These are phyloP conservation scores for Durusdinium trenchii DNA, from an alignment of 73 alveolate species.

Conservation along the genomic window DNA sequence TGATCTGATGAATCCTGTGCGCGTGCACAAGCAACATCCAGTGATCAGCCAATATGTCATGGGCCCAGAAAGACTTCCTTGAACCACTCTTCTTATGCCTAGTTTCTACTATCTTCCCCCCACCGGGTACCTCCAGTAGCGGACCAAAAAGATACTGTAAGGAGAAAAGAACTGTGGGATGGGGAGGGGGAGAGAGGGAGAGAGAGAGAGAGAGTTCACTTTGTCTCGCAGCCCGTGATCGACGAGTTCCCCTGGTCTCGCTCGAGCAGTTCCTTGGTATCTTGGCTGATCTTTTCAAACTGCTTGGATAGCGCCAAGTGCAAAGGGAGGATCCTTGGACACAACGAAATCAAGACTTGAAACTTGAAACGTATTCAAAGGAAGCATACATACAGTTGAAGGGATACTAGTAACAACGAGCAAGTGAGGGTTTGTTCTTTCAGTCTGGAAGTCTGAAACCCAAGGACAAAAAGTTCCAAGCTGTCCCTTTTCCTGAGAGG, in stretches of 20 bases:
- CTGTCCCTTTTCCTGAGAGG: constrained; percentile 30
- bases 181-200: too few species aligned
- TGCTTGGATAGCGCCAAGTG: neutral
- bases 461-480: constrained; percentile 56
- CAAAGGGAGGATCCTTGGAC: neutral
- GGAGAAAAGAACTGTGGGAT: too few species aligned
- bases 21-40: too few species aligned
- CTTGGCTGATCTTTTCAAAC: neutral
- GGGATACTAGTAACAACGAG: neutral
- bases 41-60: too few species aligned
- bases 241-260: constrained; percentile 80
- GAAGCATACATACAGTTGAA: neutral
- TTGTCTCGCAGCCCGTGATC: too few species aligned
- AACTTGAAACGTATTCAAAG: neutral
- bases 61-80: too few species aligned
- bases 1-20: too few species aligned
- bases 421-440: neutral
- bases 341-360: neutral
- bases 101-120: too few species aligned
- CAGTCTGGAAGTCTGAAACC: neutral
- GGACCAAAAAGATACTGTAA: too few species aligned
- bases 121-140: too few species aligned
- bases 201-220: too few species aligned
- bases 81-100: too few species aligned
- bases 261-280: constrained; percentile 68